A percentile compares a stretch with the other conserved stretches of the same genome.
phyloP scores from a whole-genome alignment of 2,329 filamentous ascomycete genomes.

The Stachybotrys echinatus region DNA sequence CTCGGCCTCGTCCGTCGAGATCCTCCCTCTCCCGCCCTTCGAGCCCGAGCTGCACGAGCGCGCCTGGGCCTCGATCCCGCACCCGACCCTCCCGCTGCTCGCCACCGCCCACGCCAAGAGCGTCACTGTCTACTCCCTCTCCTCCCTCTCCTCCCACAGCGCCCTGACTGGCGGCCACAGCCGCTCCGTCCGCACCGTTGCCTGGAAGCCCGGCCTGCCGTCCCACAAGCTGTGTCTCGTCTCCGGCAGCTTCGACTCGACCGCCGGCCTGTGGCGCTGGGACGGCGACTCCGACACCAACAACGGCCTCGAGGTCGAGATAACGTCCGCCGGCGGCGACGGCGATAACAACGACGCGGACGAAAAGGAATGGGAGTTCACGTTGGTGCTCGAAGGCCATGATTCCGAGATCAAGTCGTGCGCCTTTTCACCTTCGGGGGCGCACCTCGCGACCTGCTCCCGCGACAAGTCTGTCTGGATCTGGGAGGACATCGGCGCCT shows the following conservation, averaged over 20 bases:
- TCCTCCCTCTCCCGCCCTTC: constrained; percentile 44
- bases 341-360: constrained; percentile 21
- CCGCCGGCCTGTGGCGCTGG: constrained; percentile 77
- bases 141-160: constrained; percentile 72
- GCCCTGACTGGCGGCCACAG: constrained; percentile 83
- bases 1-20: constrained; percentile 13
- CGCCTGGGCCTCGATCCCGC: constrained; percentile 80
- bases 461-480: constrained; percentile 97
- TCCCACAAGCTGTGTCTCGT: constrained; percentile 69
- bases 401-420: constrained; percentile 88
- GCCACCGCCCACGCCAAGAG: constrained; percentile 85
- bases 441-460: constrained; percentile 82
- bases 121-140: constrained; percentile 84
- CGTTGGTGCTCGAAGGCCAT: constrained; percentile 87
- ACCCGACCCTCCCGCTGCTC: constrained; percentile 80
- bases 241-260: constrained; percentile 90
- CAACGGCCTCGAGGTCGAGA: constrained; percentile 36
- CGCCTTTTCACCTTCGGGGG: constrained; percentile 66
- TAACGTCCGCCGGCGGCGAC: constrained; percentile 16
- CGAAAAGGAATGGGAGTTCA: constrained; percentile 78
- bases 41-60: constrained; percentile 60
- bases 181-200: constrained; percentile 76
- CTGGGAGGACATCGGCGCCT: constrained; percentile 81
- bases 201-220: constrained; percentile 76
- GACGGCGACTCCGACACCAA: constrained; percentile 40